phyloP scores from a whole-genome alignment of 257 asterid genomes.

The Solanum sitiens region DNA sequence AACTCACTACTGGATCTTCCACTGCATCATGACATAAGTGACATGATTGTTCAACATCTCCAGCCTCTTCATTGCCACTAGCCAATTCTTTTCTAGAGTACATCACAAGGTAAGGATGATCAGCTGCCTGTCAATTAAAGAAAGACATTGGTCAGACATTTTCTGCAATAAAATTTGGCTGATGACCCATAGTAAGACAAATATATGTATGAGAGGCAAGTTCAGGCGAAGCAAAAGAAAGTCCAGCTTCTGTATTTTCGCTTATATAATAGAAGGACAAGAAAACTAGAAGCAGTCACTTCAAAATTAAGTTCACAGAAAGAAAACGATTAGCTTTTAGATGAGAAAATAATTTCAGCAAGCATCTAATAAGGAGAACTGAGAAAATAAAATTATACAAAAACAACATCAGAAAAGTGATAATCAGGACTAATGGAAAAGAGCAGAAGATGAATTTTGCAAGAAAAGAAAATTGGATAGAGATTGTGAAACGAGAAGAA shows the following conservation, averaged over 20 bases:
- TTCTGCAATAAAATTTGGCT: background rate
- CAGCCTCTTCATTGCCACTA: slow-evolving; percentile 30
- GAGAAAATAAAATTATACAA: too few species aligned
- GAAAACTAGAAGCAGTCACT: background rate
- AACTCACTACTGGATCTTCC: slow-evolving; percentile 58
- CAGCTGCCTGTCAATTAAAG: slow-evolving; percentile 52
- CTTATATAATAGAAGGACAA: background rate
- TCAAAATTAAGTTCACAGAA: background rate
- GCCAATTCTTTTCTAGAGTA: slow-evolving; percentile 41
- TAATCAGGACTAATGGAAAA: background rate
- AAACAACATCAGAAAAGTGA: background rate
- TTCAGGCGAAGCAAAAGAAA: background rate
- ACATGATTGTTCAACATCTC: slow-evolving; percentile 35
- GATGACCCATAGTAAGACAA: background rate
- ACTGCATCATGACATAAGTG: slow-evolving; percentile 50
- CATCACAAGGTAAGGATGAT: slow-evolving; percentile 71
- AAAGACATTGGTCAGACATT: background rate
- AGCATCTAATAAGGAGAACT: background rate
- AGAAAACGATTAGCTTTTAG: background rate
- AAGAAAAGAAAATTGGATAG: background rate
- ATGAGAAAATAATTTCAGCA: background rate
- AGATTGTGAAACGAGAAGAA: background rate
- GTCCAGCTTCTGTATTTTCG: background rate
- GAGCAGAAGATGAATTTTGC: background rate
- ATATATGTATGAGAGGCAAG: background rate